Percentiles rank a stretch among this genome's conserved stretches.
These are phyloP conservation scores for Aspergillus sparsus DNA, from an alignment of 495 filamentous ascomycete species.

Conservation along the genomic window DNA sequence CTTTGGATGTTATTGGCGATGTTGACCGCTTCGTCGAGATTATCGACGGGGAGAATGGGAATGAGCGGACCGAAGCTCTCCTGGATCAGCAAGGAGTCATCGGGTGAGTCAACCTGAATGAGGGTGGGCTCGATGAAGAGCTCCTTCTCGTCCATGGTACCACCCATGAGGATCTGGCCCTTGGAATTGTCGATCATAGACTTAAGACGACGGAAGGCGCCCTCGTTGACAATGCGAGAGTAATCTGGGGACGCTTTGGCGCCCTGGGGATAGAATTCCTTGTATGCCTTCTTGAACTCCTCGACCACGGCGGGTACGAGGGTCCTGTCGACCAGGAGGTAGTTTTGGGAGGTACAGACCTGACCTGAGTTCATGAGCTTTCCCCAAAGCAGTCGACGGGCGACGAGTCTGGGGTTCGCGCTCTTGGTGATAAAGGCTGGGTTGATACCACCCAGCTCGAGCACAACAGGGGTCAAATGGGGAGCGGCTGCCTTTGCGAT, in stretches of 20 bases:
- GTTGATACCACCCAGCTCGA: conserved; percentile 91
- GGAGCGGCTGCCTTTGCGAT: conserved; percentile 91
- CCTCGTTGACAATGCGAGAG: conserved; percentile 72
- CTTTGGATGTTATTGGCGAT: conserved; percentile 73
- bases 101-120: conserved; percentile 68
- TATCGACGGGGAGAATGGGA: conserved; percentile 70
- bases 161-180: conserved; percentile 85
- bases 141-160: conserved; percentile 73
- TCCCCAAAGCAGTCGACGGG: conserved; percentile 80
- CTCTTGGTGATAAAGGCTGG: conserved; percentile 86
- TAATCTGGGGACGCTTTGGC: conserved; percentile 73
- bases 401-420: conserved; percentile 78
- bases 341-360: conserved; percentile 87
- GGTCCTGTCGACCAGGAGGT: conserved; percentile 76
- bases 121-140: conserved; percentile 86
- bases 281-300: conserved; percentile 67
- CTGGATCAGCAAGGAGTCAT: conserved; percentile 74
- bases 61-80: conserved; percentile 93
- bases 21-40: conserved; percentile 77
- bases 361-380: conserved; percentile 86
- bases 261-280: conserved; percentile 84
- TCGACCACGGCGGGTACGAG: conserved; percentile 71
- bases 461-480: conserved; percentile 80
- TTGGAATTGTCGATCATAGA: conserved; percentile 77
- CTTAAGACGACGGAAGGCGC: conserved; percentile 82